These are phyloP conservation scores for Pichia cactophila DNA, from an alignment of 1,139 yeast species.

Conservation along the genomic window DNA sequence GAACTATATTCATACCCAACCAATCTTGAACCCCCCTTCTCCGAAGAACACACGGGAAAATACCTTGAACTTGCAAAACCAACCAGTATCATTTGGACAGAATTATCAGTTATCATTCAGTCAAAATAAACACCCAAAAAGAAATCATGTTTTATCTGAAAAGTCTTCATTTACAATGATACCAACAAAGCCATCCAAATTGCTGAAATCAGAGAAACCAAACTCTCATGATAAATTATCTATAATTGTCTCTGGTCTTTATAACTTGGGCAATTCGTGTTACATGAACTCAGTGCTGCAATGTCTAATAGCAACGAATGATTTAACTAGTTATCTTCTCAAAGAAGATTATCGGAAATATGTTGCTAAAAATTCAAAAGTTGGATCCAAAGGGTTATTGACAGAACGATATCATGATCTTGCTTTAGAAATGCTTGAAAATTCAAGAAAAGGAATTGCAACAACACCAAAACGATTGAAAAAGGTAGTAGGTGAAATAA, in stretches of 20 bases:
- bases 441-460: constrained; percentile 22
- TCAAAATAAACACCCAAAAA: not conserved
- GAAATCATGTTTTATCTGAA: too few relatives aligned
- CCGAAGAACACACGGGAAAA: not conserved
- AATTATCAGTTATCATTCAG: too few relatives aligned
- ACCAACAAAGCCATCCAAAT: not conserved
- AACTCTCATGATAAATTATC: not conserved
- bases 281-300: constrained; percentile 67
- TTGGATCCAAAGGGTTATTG: constrained; percentile 79
- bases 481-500: constrained; percentile 23
- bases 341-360: constrained; percentile 58
- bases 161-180: not conserved
- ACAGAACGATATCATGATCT: constrained; percentile 68
- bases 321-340: constrained; percentile 34
- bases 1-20: constrained; percentile 7
- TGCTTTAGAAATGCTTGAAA: constrained; percentile 50
- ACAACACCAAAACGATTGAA: constrained; percentile 25
- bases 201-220: not conserved
- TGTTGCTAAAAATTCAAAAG: constrained; percentile 64
- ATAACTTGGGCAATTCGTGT: constrained; percentile 66
- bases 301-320: constrained; percentile 47
- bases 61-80: too few relatives aligned
- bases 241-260: constrained; percentile 50
- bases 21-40: constrained; percentile 7
- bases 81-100: too few relatives aligned